Conservation (phyloP, 306 rosid species). For the Corylus avellana region DNA sequence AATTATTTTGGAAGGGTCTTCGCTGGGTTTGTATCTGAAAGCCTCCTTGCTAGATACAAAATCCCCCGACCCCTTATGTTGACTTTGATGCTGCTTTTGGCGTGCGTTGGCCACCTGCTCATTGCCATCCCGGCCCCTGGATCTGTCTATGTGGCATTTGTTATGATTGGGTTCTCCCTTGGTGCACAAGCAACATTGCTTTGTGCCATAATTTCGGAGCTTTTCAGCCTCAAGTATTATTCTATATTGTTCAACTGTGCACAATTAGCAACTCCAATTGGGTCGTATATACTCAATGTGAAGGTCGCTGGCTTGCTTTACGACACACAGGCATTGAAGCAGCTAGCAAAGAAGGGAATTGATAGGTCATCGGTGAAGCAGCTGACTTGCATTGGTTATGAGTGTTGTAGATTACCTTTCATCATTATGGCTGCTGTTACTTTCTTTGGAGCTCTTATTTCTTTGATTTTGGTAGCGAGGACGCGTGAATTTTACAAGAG, state of each 20-base stretch:
- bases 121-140: conserved; percentile 49
- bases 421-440: conserved; percentile 35
- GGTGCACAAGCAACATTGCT: conserved; percentile 54
- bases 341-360: conserved; percentile 31
- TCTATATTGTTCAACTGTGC: conserved; percentile 58
- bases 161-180: conserved; percentile 48
- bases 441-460: conserved; percentile 36
- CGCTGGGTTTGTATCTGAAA: conserved; percentile 50
- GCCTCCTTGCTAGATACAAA: conserved; percentile 29
- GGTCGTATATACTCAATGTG: conserved; percentile 47
- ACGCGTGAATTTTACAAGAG: conserved; percentile 32
- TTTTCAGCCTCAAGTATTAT: conserved; percentile 51
- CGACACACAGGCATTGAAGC: conserved; percentile 36
- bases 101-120: conserved; percentile 40
- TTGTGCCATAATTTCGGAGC: conserved; percentile 53
- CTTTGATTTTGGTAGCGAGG: conserved; percentile 37
- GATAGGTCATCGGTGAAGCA: conserved; percentile 32
- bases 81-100: conserved; percentile 39
- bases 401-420: conserved; percentile 36
- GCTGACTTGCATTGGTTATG: conserved; percentile 35
- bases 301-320: conserved; percentile 43
- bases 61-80: conserved; percentile 48
- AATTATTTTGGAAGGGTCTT: conserved; percentile 55
- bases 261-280: conserved; percentile 48
- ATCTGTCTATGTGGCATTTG: conserved; percentile 42